Evolutionary conservation across 495 filamentous ascomycete species (phyloP).

Genomic region (Aspergillus taichungensis): DNA sequence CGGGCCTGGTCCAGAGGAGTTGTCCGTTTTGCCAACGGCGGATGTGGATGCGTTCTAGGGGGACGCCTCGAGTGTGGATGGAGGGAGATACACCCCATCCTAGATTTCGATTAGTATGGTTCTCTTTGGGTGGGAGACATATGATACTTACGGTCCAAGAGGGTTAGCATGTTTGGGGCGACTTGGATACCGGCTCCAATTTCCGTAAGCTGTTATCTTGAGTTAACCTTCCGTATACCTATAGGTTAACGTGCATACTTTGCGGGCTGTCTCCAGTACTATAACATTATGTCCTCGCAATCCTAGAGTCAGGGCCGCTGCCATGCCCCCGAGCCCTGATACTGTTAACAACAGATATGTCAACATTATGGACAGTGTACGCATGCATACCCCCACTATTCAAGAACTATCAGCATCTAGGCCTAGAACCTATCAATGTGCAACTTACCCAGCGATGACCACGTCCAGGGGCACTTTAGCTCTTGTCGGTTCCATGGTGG

Average conservation of each 20-base stretch:
- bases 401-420: slow-evolving; percentile 6
- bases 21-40: slow-evolving; percentile 35
- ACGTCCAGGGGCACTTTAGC: slow-evolving; percentile 24
- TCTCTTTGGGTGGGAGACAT: not conserved
- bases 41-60: slow-evolving; percentile 34
- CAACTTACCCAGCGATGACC: slow-evolving; percentile 27
- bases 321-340: slow-evolving; percentile 56
- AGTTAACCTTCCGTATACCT: not conserved
- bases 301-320: slow-evolving; percentile 53
- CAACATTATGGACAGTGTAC: not conserved
- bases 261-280: slow-evolving; percentile 30
- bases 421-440: not conserved
- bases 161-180: slow-evolving; percentile 65
- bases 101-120: slow-evolving; percentile 8
- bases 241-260: slow-evolving; percentile 12
- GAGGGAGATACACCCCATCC: slow-evolving; percentile 36
- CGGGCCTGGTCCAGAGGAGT: slow-evolving; percentile 28
- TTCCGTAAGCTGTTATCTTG: slow-evolving; percentile 33
- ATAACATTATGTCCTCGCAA: slow-evolving; percentile 39
- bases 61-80: slow-evolving; percentile 31
- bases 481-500: slow-evolving; percentile 13
- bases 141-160: slow-evolving; percentile 47
- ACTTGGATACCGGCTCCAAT: slow-evolving; percentile 77
- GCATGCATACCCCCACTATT: slow-evolving; percentile 27
- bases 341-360: slow-evolving; percentile 32